Evolutionary conservation across 139 green algal species (phyloP).

Genomic region (Raphidocelis subcapitata): DNA sequence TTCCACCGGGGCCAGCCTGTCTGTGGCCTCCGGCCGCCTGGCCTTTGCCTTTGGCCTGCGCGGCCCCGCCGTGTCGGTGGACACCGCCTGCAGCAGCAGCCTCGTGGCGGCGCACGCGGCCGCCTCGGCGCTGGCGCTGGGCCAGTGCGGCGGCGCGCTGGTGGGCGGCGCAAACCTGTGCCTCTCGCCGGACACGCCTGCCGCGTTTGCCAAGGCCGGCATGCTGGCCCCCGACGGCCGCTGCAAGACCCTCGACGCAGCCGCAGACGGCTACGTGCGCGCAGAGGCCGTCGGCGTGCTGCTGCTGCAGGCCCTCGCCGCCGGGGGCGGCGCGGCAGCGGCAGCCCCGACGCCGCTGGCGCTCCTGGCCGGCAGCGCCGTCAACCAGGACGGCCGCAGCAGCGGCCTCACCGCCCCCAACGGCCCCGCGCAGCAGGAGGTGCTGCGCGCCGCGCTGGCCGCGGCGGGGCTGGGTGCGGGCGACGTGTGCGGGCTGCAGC

Average conservation of each 20-base stretch:
- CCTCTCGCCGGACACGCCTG: conserved; percentile 55
- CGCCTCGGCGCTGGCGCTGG: conserved; percentile 30
- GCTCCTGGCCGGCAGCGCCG: conserved; percentile 30
- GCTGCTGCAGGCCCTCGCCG: conserved; percentile 5
- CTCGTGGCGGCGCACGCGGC: conserved; percentile 68
- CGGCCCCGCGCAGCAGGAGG: conserved; percentile 78
- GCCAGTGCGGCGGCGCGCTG: conserved; percentile 31
- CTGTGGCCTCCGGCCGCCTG: conserved; percentile 69
- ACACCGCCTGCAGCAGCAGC: conserved; percentile 86
- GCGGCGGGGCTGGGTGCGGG: conserved; percentile 1
- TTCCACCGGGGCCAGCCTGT: conserved; percentile 45
- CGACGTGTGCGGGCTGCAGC: conserved; percentile 29
- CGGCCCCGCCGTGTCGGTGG: conserved; percentile 73
- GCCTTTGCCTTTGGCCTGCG: conserved; percentile 69
- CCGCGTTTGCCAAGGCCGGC: conserved; percentile 56
- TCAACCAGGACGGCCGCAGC: conserved; percentile 86
- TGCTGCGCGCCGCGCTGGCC: conserved; percentile 56
- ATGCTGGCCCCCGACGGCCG: conserved; percentile 70
- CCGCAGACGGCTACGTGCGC: conserved; percentile 83
- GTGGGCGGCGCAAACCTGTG: conserved; percentile 51
- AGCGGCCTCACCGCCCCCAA: conserved; percentile 88
- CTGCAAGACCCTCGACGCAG: conserved; percentile 81
- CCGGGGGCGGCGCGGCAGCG: not conserved
- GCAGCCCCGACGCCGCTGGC: conserved; percentile 24
- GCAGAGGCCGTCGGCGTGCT: conserved; percentile 25